These are phyloP conservation scores for Plantago rigida DNA, from an alignment of 305 asterid species.

Conservation along the genomic window DNA sequence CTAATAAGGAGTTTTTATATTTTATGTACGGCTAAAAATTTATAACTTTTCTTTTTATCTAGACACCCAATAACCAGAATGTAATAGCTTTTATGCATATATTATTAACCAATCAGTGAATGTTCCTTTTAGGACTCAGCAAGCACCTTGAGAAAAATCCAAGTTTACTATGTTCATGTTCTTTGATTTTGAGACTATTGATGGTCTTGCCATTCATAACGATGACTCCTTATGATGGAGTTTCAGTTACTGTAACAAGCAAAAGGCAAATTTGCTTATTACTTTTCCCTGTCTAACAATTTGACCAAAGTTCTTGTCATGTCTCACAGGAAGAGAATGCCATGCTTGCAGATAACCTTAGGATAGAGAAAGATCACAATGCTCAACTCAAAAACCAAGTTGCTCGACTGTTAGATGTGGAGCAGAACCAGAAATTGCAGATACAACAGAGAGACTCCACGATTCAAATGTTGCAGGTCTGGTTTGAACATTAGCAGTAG, in stretches of 20 bases:
- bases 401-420: slow-evolving; percentile 64
- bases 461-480: slow-evolving; percentile 78
- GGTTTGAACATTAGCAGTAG: slow-evolving; percentile 16
- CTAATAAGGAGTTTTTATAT: no score
- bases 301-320: slow-evolving; percentile 22
- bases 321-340: slow-evolving; percentile 70
- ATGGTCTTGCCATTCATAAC: neutral
- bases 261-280: neutral
- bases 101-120: no score
- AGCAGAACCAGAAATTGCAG: slow-evolving; percentile 72
- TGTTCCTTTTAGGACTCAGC: no score
- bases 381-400: slow-evolving; percentile 65
- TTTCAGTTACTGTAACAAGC: slow-evolving; percentile 17
- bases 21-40: no score
- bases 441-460: slow-evolving; percentile 68
- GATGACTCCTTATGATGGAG: slow-evolving; percentile 5
- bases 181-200: no score
- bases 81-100: no score
- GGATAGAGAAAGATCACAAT: slow-evolving; percentile 87
- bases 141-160: no score
- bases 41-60: no score
- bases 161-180: no score
- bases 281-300: slow-evolving; percentile 23
- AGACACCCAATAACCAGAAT: no score
- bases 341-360: slow-evolving; percentile 61